Conservation (phyloP, 208 protist species). For the Vickermania ingenoplastis region DNA sequence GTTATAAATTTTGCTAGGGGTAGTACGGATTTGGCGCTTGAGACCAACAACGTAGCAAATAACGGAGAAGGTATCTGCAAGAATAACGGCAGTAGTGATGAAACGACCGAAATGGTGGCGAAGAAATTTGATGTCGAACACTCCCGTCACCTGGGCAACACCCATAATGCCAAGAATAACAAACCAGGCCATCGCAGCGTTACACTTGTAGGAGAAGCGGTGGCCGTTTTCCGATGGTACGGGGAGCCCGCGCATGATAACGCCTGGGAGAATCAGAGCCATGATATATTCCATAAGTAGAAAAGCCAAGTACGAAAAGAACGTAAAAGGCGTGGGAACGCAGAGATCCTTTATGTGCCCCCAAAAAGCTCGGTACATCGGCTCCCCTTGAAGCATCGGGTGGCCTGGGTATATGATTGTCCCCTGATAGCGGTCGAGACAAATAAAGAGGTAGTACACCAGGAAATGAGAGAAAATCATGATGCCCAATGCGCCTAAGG, state of each 20-base stretch:
- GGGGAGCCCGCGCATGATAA: constrained; percentile 76
- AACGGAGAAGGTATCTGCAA: constrained; percentile 69
- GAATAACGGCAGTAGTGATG: constrained; percentile 67
- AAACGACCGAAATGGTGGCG: constrained; percentile 66
- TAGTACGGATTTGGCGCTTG: constrained; percentile 68
- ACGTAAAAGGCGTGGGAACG: constrained; percentile 29
- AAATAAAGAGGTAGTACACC: constrained; percentile 87
- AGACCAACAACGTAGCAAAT: constrained; percentile 57
- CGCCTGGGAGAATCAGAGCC: constrained; percentile 61
- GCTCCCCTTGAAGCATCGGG: constrained; percentile 39
- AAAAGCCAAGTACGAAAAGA: constrained; percentile 52
- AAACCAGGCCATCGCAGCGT: constrained; percentile 81
- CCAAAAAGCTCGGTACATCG: constrained; percentile 37
- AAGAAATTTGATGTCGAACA: constrained; percentile 57
- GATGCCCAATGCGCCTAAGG: constrained; percentile 44
- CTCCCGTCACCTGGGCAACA: constrained; percentile 49
- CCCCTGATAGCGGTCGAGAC: constrained; percentile 68
- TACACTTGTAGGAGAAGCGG: constrained; percentile 84
- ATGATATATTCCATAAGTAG: constrained; percentile 71
- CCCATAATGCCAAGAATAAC: constrained; percentile 49
- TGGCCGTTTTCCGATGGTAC: constrained; percentile 74
- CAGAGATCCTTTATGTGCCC: constrained; percentile 37
- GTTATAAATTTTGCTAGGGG: constrained; percentile 89
- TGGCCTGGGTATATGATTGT: constrained; percentile 79
- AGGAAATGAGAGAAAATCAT: constrained; percentile 82